Evolutionary conservation across 2,329 filamentous ascomycete genomes (phyloP).

Genomic region (Aspergillus versicolor): DNA sequence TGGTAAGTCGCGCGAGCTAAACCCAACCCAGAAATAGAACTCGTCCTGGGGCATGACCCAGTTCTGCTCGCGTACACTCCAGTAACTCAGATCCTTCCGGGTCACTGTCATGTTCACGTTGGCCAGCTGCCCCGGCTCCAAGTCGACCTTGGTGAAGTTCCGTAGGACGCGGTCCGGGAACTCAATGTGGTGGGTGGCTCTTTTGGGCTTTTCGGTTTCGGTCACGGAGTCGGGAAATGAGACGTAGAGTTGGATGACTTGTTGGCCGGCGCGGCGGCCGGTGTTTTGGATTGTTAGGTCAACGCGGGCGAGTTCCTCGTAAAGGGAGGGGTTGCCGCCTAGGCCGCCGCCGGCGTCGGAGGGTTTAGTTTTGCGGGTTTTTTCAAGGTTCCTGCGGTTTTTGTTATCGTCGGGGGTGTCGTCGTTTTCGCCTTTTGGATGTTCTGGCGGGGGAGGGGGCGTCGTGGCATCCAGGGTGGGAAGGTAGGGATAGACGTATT

Average conservation of each 20-base stretch:
- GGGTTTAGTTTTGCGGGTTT: slow-evolving; percentile 36
- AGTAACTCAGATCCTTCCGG: slow-evolving; percentile 70
- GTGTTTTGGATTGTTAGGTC: slow-evolving; percentile 50
- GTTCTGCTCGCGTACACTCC: slow-evolving; percentile 67
- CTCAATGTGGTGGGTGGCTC: slow-evolving; percentile 43
- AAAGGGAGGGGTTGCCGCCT: slow-evolving; percentile 48
- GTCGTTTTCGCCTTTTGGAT: slow-evolving; percentile 51
- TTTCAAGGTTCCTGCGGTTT: slow-evolving; percentile 36
- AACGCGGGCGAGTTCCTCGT: slow-evolving; percentile 50
- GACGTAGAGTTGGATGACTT: slow-evolving; percentile 64
- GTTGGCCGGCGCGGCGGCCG: slow-evolving; percentile 47
- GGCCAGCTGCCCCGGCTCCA: slow-evolving; percentile 55
- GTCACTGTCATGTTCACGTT: slow-evolving; percentile 61
- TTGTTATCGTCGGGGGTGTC: slow-evolving; percentile 58
- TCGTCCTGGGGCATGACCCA: slow-evolving; percentile 60
- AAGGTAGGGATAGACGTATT: slow-evolving; percentile 74
- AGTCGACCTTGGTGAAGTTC: slow-evolving; percentile 68
- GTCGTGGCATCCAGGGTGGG: slow-evolving; percentile 50
- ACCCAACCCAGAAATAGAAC: slow-evolving; percentile 37
- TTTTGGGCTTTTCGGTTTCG: slow-evolving; percentile 31
- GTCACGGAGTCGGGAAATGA: slow-evolving; percentile 54
- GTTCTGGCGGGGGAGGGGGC: slow-evolving; percentile 22
- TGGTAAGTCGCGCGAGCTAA: slow-evolving; percentile 36
- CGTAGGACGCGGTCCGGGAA: slow-evolving; percentile 65
- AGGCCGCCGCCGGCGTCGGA: slow-evolving; percentile 70